Evolutionary conservation across 306 rosid genomes (phyloP), one percentile per base, ranked within the genome.

Genomic region (Sechiopsis laciniata): DNA sequence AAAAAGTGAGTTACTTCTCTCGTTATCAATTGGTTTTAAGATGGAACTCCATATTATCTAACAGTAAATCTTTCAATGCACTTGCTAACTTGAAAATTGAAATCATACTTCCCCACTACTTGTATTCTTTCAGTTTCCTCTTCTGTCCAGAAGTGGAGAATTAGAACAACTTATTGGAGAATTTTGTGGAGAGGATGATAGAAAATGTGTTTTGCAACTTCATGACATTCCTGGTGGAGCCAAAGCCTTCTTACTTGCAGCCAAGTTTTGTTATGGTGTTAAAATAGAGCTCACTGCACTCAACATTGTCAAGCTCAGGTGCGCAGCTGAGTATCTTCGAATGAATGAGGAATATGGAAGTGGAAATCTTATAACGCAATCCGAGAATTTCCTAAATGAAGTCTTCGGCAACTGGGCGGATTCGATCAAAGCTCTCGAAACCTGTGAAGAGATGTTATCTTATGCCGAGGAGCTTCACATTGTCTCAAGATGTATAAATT

Each of bases 191-290:
- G 84, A 80, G 42, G 78, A 80, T 48, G 95, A 85, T 46, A 55
- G 64, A 10, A 80, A 80, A 42, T 87, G 90, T 74, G 55, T 78
- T 55, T 65, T 88, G 79, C 87, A 88, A 77, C 93, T 93, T 16
- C 82, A 82, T 79, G 90, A 87, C 76, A 59, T 93, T 32, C 96
- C 96, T 7, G 98, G 98, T 62, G 98, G 98, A 75, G 86, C 96
- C 84, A 85, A 80, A 80, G 77, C 84, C 29, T 90, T 93, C 59
- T 58, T 85, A 76, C 85, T 78, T 37, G 77, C 86, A 1, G 88
- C 93, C 46, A 93, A 86, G 79, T 90, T 93, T 76, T 93, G 98
- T 66, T 93, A 93, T 63, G 98, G 90, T 74, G 93, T 90, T 26
- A 90, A 88, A 80, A 82, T 90, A 78, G 93, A 93, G 79, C 77